Evolutionary conservation across 805 yeast species (phyloP), one percentile per base, ranked within the genome.

Genomic region (Priceomyces haplophilus): DNA sequence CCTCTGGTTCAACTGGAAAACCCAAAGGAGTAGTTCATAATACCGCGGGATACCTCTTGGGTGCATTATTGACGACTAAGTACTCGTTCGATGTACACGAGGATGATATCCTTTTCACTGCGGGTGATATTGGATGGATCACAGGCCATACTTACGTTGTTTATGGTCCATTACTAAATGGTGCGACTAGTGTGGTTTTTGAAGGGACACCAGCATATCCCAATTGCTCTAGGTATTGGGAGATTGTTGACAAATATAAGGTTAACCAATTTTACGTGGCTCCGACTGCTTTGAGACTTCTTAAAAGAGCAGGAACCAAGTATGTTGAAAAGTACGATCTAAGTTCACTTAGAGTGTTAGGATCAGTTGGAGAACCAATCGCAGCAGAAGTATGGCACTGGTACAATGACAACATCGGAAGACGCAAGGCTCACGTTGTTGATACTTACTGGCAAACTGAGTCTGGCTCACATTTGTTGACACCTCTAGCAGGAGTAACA

Each of bases 361-460:
- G 99, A 46, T 88, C 97, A 13, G 99, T 91, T 39, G 99, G 99
- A 64, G 99, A 93, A 73, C 98, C 99, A 53, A 91, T 91, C 64
- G 95, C 97, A 37, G 88, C 95, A 46, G 99, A 93, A 64, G 82
- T 93, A 53, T 93, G 98, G 98, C 95, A 88, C 65, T 93, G 99
- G 99, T 93, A 93, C 70, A 81, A 86, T 64, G 91, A 87, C 56
- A 79, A 86, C 64, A 83, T 93, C 56, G 99, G 99, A 60, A 85
- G 89, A 57, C 81, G 82, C 46, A 78, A 87, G 62, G 87, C 95
- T 60, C 96, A 89, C 58, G 83, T 91, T 54, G 83, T 88, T 57
- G 99, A 93, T 70, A 93, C 99, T 36, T 89, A 89, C 79, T 93
- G 99, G 99, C 97, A 90, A 74, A 93, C 98, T 30, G 99, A 93